Evolutionary conservation across 768 basidiomycete species (phyloP).

Genomic region (Russula virescens): DNA sequence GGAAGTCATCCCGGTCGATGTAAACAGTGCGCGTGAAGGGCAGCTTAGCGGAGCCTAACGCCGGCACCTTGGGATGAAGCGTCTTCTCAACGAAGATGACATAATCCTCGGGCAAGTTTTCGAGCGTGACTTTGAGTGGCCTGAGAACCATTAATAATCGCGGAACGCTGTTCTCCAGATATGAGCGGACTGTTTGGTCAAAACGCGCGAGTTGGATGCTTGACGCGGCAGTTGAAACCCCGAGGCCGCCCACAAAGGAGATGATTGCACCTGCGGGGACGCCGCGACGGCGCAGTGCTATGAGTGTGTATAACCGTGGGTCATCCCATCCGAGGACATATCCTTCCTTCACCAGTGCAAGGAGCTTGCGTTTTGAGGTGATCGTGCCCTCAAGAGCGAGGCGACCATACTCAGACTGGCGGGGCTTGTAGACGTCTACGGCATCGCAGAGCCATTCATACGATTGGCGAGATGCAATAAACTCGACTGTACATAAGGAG

Average conservation of each 20-base stretch:
- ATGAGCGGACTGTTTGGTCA: conserved; percentile 82
- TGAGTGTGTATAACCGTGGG: conserved; percentile 93
- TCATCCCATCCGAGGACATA: conserved; percentile 95
- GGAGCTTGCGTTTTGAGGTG: conserved; percentile 94
- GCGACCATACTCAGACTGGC: conserved; percentile 94
- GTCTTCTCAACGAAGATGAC: conserved; percentile 81
- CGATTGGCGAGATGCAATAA: conserved; percentile 90
- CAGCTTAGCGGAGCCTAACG: conserved; percentile 72
- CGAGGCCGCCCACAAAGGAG: conserved; percentile 89
- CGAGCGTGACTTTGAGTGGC: conserved; percentile 87
- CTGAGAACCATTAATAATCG: conserved; percentile 86
- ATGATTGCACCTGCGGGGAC: conserved; percentile 95
- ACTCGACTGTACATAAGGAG: conserved; percentile 94
- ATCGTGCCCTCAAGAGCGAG: conserved; percentile 91
- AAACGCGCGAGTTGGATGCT: conserved; percentile 87
- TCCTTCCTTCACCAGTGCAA: conserved; percentile 76
- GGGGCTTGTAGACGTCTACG: conserved; percentile 94
- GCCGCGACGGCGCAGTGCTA: conserved; percentile 90
- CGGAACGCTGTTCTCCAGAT: conserved; percentile 83
- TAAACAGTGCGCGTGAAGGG: conserved; percentile 87
- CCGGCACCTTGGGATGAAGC: conserved; percentile 88
- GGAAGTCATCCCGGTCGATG: conserved; percentile 92
- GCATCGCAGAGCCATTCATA: conserved; percentile 99
- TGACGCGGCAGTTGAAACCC: conserved; percentile 79
- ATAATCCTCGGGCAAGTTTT: conserved; percentile 87